Evolutionary conservation across 1,284 basidiomycete species (phyloP).

Genomic region (Ganoderma boninense): DNA sequence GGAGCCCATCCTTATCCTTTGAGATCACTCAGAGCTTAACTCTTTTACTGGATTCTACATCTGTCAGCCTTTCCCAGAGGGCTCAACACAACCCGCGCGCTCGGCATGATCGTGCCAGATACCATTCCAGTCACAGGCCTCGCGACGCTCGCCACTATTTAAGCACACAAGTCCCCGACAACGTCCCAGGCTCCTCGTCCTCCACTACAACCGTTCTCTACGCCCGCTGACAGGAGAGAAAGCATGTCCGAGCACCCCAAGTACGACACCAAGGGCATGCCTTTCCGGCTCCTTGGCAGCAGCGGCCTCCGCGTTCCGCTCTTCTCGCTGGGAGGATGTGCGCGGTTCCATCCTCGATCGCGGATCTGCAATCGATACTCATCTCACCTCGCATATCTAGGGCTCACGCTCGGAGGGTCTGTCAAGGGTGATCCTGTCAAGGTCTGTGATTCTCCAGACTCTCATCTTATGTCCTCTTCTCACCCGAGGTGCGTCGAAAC

Average conservation of each 20-base stretch:
- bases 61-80: slow-evolving; percentile 1
- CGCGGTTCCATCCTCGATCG: slow-evolving; percentile 14
- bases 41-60: not conserved
- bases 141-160: not conserved
- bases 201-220: not conserved
- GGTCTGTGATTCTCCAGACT: slow-evolving; percentile 41
- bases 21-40: not conserved
- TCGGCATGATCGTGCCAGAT: slow-evolving; percentile 12
- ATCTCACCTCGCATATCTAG: slow-evolving; percentile 39
- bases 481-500: not conserved
- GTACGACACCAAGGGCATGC: slow-evolving; percentile 73
- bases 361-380: not conserved
- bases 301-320: slow-evolving; percentile 81
- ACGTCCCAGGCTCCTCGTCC: slow-evolving; percentile 1
- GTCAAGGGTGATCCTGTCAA: slow-evolving; percentile 77
- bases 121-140: not conserved
- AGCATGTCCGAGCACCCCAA: slow-evolving; percentile 23
- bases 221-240: not conserved
- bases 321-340: slow-evolving; percentile 83
- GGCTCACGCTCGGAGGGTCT: slow-evolving; percentile 73
- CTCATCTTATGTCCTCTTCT: not conserved
- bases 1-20: not conserved
- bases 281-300: slow-evolving; percentile 77
- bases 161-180: not conserved
- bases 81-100: not conserved